Conservation (phyloP, 805 yeast species). For the Diddensiella caesifluorescens region DNA sequence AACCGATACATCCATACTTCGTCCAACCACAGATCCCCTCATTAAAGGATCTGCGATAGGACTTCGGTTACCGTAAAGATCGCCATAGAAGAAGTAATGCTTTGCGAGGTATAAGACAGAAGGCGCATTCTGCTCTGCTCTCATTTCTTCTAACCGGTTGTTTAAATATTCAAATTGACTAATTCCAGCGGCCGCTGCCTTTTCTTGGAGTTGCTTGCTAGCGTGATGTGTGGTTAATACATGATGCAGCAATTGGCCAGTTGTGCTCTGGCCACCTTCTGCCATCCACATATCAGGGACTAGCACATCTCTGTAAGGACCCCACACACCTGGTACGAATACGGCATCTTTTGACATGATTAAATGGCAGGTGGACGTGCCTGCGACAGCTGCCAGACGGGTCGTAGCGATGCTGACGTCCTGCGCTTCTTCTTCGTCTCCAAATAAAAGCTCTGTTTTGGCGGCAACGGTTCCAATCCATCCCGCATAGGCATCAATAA, state of each 20-base stretch:
- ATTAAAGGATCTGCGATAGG: constrained; percentile 95
- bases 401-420: constrained; percentile 57
- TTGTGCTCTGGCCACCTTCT: constrained; percentile 98
- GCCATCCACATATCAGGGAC: constrained; percentile 92
- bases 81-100: constrained; percentile 90
- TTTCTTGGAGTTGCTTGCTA: constrained; percentile 57
- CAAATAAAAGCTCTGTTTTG: constrained; percentile 47
- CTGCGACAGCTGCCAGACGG: constrained; percentile 95
- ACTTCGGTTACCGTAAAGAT: constrained; percentile 91
- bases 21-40: constrained; percentile 91
- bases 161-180: constrained; percentile 83
- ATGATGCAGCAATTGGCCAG: constrained; percentile 90
- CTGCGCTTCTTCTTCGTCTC: constrained; percentile 26
- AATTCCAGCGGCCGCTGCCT: constrained; percentile 55
- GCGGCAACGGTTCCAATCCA: constrained; percentile 99
- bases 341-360: constrained; percentile 78
- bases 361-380: constrained; percentile 96
- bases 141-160: constrained; percentile 62
- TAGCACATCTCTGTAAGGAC: constrained; percentile 91
- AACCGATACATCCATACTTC: constrained; percentile 81
- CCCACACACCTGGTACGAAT: constrained; percentile 97
- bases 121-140: constrained; percentile 49
- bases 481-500: constrained; percentile 97
- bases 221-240: constrained; percentile 89
- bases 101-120: constrained; percentile 78